Conservation (phyloP, 1,139 yeast genomes). For the Yamadazyma pseudoaaseri region DNA sequence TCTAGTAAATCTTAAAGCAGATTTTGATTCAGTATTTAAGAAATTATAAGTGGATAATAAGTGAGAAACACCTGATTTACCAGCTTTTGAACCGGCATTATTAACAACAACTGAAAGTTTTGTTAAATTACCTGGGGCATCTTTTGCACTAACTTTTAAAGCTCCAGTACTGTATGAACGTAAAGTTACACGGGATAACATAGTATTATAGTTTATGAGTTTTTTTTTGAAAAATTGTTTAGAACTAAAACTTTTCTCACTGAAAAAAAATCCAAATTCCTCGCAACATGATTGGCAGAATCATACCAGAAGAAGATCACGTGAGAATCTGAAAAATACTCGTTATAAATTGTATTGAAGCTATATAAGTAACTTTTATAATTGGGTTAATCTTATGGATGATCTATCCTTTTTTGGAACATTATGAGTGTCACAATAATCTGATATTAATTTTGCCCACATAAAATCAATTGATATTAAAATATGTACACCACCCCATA, state of each 20-base stretch:
- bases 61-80: slow-evolving; percentile 84
- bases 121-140: slow-evolving; percentile 63
- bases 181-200: slow-evolving; percentile 45
- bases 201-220: slow-evolving; percentile 12
- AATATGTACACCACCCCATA: slow-evolving; percentile 72
- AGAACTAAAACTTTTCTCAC: slow-evolving; percentile 3
- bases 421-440: slow-evolving; percentile 54
- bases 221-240: slow-evolving; percentile 5
- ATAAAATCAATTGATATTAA: slow-evolving; percentile 70
- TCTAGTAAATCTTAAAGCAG: slow-evolving; percentile 90
- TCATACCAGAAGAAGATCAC: background rate
- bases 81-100: slow-evolving; percentile 79
- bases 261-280: slow-evolving; percentile 13
- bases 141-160: slow-evolving; percentile 47
- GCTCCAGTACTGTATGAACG: slow-evolving; percentile 52
- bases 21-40: slow-evolving; percentile 78
- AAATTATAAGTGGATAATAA: slow-evolving; percentile 81
- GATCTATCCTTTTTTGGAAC: slow-evolving; percentile 18
- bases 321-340: slow-evolving; percentile 1
- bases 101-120: slow-evolving; percentile 69
- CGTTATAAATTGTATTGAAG: background rate
- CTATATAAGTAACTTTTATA: slow-evolving; percentile 12
- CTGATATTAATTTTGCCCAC: slow-evolving; percentile 77
- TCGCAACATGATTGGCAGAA: slow-evolving; percentile 20
- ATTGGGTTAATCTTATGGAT: slow-evolving; percentile 40